Conservation (phyloP, 192 early-diverging fungal species). For the Linnemannia elongata region DNA sequence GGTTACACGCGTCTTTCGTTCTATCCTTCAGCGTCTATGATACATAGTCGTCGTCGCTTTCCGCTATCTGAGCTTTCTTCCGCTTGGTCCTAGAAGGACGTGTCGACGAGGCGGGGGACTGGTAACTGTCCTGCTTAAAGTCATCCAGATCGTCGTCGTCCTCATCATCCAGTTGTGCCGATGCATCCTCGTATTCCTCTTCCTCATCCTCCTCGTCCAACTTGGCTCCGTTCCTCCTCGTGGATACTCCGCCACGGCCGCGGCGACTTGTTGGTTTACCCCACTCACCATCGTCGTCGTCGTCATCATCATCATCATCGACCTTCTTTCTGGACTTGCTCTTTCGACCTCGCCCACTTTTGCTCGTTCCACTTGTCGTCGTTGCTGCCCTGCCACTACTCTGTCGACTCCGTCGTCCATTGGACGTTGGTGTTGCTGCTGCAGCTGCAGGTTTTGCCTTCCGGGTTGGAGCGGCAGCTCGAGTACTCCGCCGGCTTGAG, state of each 20-base stretch:
- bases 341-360: slow-evolving; percentile 21
- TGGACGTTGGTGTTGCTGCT: not conserved
- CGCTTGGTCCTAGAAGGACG: slow-evolving; percentile 33
- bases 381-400: slow-evolving; percentile 13
- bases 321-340: slow-evolving; percentile 5
- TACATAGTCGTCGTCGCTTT: slow-evolving; percentile 49
- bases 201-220: slow-evolving; percentile 11
- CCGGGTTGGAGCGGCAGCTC: slow-evolving; percentile 14
- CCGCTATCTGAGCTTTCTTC: slow-evolving; percentile 39
- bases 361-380: not conserved
- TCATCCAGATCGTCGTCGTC: slow-evolving; percentile 12
- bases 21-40: not conserved
- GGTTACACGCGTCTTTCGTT: not conserved
- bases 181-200: not conserved
- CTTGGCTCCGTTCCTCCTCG: slow-evolving; percentile 10
- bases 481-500: slow-evolving; percentile 9
- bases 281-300: slow-evolving; percentile 37
- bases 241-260: slow-evolving; percentile 12
- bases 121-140: not conserved
- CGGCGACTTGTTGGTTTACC: slow-evolving; percentile 5
- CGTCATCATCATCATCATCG: slow-evolving; percentile 24
- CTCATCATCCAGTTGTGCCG: not conserved
- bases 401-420: slow-evolving; percentile 21
- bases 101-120: not conserved
- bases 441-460: not conserved